These are phyloP conservation scores for Podila epicladia DNA, from an alignment of 192 early-diverging fungal species.

Conservation along the genomic window DNA sequence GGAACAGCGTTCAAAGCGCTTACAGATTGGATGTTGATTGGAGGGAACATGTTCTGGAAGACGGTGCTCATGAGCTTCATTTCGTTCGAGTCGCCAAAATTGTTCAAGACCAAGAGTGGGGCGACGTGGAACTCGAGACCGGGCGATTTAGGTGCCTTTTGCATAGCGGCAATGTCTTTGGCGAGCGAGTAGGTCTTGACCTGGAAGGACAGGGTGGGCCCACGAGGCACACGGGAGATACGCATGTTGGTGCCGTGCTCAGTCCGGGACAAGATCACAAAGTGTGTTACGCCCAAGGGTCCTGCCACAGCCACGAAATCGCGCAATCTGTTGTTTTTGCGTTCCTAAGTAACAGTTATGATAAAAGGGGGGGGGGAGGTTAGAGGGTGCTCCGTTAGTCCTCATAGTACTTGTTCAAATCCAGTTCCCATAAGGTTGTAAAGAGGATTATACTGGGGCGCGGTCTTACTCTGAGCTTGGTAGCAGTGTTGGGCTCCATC, in stretches of 20 bases:
- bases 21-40: constrained; percentile 93
- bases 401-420: neutral
- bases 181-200: constrained; percentile 83
- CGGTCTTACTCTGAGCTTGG: constrained; percentile 75
- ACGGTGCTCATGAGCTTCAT: constrained; percentile 93
- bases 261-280: constrained; percentile 89
- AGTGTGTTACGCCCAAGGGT: constrained; percentile 87
- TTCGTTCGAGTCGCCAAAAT: constrained; percentile 79
- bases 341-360: constrained; percentile 65
- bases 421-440: constrained; percentile 54
- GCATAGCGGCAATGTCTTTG: constrained; percentile 84
- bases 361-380: neutral
- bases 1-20: neutral
- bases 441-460: constrained; percentile 55
- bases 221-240: constrained; percentile 87
- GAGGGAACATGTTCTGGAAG: constrained; percentile 97
- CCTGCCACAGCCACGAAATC: constrained; percentile 92
- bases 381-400: too few relatives aligned
- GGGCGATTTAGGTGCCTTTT: constrained; percentile 80
- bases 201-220: constrained; percentile 92
- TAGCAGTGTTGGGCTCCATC: constrained; percentile 97
- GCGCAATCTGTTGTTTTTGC: constrained; percentile 89
- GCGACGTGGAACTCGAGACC: constrained; percentile 79
- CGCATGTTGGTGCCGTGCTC: constrained; percentile 85
- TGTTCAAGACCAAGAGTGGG: constrained; percentile 88